Evolutionary conservation across 257 asterid genomes (phyloP).

Genomic region (Scutellaria galericulata): DNA sequence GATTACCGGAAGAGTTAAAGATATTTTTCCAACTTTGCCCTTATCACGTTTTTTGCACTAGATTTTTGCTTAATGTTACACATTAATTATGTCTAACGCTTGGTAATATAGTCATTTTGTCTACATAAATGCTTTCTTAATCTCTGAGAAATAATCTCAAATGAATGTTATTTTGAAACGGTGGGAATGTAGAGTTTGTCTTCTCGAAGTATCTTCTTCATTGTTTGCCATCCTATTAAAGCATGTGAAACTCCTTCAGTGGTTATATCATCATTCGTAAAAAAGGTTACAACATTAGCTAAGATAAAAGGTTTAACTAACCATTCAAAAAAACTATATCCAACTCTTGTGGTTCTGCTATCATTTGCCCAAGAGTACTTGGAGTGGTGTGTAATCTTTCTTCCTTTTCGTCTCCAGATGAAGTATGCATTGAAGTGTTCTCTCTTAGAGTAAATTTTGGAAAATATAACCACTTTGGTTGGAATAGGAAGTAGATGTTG

Average conservation of each 20-base stretch:
- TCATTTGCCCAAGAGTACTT: conserved; percentile 1
- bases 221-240: conserved; percentile 12
- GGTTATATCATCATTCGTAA: conserved; percentile 2
- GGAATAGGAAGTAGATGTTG: conserved; percentile 11
- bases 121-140: no score
- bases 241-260: neutral
- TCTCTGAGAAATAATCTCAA: no score
- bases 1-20: no score
- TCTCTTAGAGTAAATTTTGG: neutral
- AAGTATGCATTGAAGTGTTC: neutral
- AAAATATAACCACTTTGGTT: neutral
- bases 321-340: conserved; percentile 17
- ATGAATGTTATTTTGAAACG: no score
- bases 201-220: neutral
- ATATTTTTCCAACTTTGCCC: no score
- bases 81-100: no score
- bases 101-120: no score
- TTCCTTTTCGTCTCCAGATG: neutral
- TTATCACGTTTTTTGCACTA: no score
- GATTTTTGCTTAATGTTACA: no score
- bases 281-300: neutral
- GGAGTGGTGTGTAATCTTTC: neutral
- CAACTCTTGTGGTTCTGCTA: neutral
- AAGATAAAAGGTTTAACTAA: neutral
- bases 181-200: conserved; percentile 8